Conservation (phyloP, 2,329 filamentous ascomycete genomes). For the Fusarium sp. region DNA sequence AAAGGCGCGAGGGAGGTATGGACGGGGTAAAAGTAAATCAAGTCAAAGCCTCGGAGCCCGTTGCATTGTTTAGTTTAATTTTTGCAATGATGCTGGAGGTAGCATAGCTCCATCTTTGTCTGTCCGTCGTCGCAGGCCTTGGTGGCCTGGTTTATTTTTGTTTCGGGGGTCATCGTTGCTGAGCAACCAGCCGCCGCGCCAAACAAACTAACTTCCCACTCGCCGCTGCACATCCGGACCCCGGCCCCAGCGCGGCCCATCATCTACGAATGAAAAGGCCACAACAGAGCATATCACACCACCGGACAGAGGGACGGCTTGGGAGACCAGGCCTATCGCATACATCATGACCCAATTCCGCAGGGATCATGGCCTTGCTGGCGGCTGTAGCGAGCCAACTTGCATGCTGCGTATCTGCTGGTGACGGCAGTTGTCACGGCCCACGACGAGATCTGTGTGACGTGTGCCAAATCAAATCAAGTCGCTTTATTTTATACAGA, state of each 20-base stretch:
- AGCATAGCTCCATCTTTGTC: conserved; percentile 32
- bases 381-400: conserved; percentile 24
- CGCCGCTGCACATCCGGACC: conserved; percentile 25
- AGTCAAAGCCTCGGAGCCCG: conserved; percentile 33
- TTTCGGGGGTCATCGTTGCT: conserved; percentile 41
- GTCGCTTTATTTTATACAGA: conserved; percentile 48
- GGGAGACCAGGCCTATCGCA: conserved; percentile 28
- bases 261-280: conserved; percentile 37
- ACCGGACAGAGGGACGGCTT: conserved; percentile 36
- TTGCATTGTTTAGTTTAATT: conserved; percentile 39
- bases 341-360: conserved; percentile 34
- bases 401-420: conserved; percentile 11
- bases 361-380: conserved; percentile 36
- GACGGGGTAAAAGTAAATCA: conserved; percentile 23
- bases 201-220: conserved; percentile 22
- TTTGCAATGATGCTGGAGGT: conserved; percentile 30
- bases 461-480: conserved; percentile 46
- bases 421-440: conserved; percentile 27
- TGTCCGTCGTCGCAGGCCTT: conserved; percentile 18
- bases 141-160: conserved; percentile 44
- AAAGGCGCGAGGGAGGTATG: conserved; percentile 16
- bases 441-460: conserved; percentile 12
- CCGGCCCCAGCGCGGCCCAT: conserved; percentile 13
- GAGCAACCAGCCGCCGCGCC: conserved; percentile 37
- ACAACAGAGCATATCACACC: conserved; percentile 44